Evolutionary conservation across 192 early-diverging fungal genomes (phyloP), one percentile per base, ranked within the genome.

Genomic region (Coemansia sp.): DNA sequence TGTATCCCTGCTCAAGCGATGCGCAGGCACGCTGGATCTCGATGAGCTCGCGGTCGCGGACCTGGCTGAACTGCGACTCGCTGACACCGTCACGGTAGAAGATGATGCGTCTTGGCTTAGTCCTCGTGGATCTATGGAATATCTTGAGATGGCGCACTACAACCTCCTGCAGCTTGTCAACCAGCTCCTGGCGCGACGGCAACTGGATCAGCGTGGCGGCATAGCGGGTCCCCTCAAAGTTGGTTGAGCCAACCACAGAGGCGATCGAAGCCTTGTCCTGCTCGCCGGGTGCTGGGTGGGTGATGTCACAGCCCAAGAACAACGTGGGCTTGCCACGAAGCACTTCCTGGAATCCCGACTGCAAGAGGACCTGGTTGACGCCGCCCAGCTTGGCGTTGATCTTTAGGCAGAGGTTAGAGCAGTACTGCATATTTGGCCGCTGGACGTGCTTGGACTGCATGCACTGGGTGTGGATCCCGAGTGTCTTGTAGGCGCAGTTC

Each of bases 381-480:
- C 95, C 95, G 61, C 95, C 94, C 8, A 98, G 87, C 85, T 98
- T 97, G 39, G 92, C 88, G 79, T 98, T 98, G 66, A 97, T 88
- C 86, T 98, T 98, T 31, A 98, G 81, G 66, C 91, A 95, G 15
- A 98, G 91, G 66, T 98, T 98, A 16, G 95, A 95, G 69, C 94
- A 96, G 85, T 98, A 98, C 83, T 97, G 95, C 49, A 89, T 74
- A 76, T 91, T 95, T 22, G 92, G 84, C 24, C 85, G 75, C 73
- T 87, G 87, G 72, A 95, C 87, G 66, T 96, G 90, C 76, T 88
- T 94, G 20, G 88, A 85, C 70, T 94, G 95, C 67, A 98, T 88
- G 77, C 96, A 98, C 83, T 98, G 96, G 38, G 95, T 95, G 0
- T 93, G 89, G 43, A 97, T 81, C 18, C 95, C 95, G 62, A 97